Base-by-base conservation (phyloP, 1,284 basidiomycete genomes). In the Phellopilus nigrolimitatus region DNA sequence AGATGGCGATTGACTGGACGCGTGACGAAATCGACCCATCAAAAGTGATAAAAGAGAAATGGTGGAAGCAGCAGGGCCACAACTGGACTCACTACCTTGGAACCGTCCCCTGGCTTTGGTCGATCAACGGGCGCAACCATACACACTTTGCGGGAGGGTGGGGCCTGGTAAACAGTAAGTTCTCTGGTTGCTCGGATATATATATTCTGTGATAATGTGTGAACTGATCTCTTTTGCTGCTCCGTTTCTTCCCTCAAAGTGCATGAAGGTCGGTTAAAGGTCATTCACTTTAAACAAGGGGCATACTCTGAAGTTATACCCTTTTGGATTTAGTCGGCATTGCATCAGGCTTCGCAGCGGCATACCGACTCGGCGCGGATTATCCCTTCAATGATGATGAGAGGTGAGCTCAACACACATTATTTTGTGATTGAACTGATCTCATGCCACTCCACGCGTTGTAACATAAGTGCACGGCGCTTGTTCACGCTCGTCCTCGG, bases 41-140 rank as follows among this genome's bases (percentile, higher is more conserved):
- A 42, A 74, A 77, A 61, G 67, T 75, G 49, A 76, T 82, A 40
- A 58, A 69, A 54, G 70, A 79, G 59, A 79, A 78, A 60, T 79
- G 76, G 78, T 80, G 78, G 79, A 80, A 80, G 61, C 78, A 80
- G 60, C 77, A 79, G 60, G 73, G 72, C 45, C 77, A 80, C 60
- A 69, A 78, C 7, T 79, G 76, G 75, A 75, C 78, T 59, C 78
- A 80, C 62, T 82, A 80, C 57, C 73, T 72, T 6, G 66, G 66
- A 3, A 73, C 73, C 7, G 80, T 84, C 2, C 79, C 80, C 13
- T 81, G 74, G 73, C 74, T 84, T 70, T 78, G 76, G 71, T 65
- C 74, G 46, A 72, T 83, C 56, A 82, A 83, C 57, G 78, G 78
- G 13, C 75, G 72, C 54, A 69, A 70, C 53, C 58, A 64, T 48